phyloP scores from a whole-genome alignment of 169 alveolate genomes.

The Pseudocohnilembus persalinus region DNA sequence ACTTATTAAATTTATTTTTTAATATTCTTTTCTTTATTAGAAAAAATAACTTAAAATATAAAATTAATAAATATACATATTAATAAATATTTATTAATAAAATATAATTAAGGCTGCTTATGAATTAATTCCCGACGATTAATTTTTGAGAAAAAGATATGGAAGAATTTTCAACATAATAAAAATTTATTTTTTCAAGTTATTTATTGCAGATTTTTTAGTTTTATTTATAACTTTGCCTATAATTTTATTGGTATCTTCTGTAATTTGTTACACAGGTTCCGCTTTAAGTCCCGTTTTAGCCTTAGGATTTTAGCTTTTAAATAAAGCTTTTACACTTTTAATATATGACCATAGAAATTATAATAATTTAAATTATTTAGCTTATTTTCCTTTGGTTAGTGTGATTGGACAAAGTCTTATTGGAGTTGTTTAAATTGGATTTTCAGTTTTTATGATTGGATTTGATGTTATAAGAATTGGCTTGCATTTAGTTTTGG shows the following conservation, averaged over 20 bases:
- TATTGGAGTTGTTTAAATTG: neutral
- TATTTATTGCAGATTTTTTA: neutral
- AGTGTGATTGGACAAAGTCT: neutral
- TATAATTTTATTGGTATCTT: neutral
- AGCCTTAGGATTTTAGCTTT: neutral
- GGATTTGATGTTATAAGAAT: neutral
- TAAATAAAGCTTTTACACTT: too few species aligned
- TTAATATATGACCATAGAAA: neutral
- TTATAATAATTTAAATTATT: too few species aligned
- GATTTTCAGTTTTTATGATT: neutral
- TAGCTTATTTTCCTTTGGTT: neutral
- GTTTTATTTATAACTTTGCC: neutral
- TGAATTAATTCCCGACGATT: neutral
- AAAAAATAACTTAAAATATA: too few species aligned
- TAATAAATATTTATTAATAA: too few species aligned
- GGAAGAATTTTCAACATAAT: neutral
- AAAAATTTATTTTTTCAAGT: neutral
- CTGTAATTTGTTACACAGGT: neutral
- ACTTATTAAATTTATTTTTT: too few species aligned
- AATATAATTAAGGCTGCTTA: too few species aligned
- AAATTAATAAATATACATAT: too few species aligned
- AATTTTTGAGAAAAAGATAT: neutral
- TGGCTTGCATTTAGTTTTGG: neutral
- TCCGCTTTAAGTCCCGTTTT: neutral
- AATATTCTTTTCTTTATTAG: too few species aligned